Evolutionary conservation across 805 yeast genomes (phyloP).

Genomic region (Blastobotrys terrestris): DNA sequence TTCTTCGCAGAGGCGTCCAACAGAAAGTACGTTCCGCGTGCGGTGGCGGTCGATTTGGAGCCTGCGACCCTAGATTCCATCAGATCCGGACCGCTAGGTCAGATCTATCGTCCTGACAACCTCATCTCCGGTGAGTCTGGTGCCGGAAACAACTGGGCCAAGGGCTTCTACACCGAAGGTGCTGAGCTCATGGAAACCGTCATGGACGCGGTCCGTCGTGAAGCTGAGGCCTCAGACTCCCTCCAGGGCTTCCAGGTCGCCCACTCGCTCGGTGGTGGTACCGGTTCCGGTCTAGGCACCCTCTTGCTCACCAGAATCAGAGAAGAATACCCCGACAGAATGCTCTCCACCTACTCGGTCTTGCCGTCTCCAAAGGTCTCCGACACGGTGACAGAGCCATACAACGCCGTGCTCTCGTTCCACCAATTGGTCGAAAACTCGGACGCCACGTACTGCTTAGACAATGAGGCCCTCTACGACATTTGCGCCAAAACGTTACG

Average conservation of each 20-base stretch:
- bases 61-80: constrained; percentile 91
- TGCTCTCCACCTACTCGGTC: constrained; percentile 96
- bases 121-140: constrained; percentile 85
- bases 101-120: constrained; percentile 88
- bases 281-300: constrained; percentile 97
- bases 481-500: constrained; percentile 83
- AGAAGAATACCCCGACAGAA: constrained; percentile 92
- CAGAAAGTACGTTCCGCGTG: constrained; percentile 90
- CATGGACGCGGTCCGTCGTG: constrained; percentile 86
- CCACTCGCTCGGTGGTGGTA: constrained; percentile 86
- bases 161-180: constrained; percentile 95
- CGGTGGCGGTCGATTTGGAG: constrained; percentile 88
- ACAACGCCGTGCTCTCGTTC: constrained; percentile 86
- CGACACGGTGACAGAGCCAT: constrained; percentile 93
- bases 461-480: constrained; percentile 88
- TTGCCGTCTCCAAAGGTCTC: constrained; percentile 89
- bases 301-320: constrained; percentile 76
- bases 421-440: constrained; percentile 90
- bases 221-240: constrained; percentile 90
- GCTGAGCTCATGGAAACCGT: constrained; percentile 92
- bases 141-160: constrained; percentile 97
- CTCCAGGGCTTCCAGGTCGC: constrained; percentile 93
- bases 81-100: constrained; percentile 70
- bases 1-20: constrained; percentile 76
- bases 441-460: constrained; percentile 92